phyloP scores from a whole-genome alignment of 495 filamentous ascomycete genomes.

The Talaromyces nanjingensis region DNA sequence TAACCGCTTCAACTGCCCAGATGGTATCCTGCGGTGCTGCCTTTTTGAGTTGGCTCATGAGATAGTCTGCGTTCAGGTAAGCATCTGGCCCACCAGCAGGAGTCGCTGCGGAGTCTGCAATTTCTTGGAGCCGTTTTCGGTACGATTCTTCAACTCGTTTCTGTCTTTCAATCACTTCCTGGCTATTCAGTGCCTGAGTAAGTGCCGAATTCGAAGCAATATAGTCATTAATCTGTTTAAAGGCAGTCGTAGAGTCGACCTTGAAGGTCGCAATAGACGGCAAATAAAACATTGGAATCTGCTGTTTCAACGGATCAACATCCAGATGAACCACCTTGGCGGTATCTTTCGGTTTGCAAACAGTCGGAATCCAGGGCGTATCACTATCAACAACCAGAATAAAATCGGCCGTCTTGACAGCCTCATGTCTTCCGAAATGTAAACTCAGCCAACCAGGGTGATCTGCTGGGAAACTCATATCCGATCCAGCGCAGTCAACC shows the following conservation, averaged over 20 bases:
- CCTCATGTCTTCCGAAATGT: conserved; percentile 67
- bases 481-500: conserved; percentile 81
- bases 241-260: conserved; percentile 61
- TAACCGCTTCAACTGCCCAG: conserved; percentile 84
- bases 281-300: conserved; percentile 82
- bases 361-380: conserved; percentile 65
- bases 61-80: conserved; percentile 63
- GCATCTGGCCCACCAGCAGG: conserved; percentile 48
- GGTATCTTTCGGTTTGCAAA: conserved; percentile 43
- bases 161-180: conserved; percentile 44
- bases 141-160: conserved; percentile 53
- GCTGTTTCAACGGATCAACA: conserved; percentile 77
- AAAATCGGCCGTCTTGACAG: conserved; percentile 69
- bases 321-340: conserved; percentile 78
- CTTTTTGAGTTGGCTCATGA: conserved; percentile 57
- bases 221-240: conserved; percentile 65
- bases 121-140: conserved; percentile 48
- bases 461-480: conserved; percentile 91
- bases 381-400: conserved; percentile 86
- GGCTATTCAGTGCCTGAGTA: conserved; percentile 37
- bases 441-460: conserved; percentile 70
- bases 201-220: conserved; percentile 38
- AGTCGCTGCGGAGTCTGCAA: conserved; percentile 48
- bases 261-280: conserved; percentile 66
- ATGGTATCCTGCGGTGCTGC: conserved; percentile 70